phyloP scores from a whole-genome alignment of 768 basidiomycete species.

The Boletus pseudo-olivaceus region DNA sequence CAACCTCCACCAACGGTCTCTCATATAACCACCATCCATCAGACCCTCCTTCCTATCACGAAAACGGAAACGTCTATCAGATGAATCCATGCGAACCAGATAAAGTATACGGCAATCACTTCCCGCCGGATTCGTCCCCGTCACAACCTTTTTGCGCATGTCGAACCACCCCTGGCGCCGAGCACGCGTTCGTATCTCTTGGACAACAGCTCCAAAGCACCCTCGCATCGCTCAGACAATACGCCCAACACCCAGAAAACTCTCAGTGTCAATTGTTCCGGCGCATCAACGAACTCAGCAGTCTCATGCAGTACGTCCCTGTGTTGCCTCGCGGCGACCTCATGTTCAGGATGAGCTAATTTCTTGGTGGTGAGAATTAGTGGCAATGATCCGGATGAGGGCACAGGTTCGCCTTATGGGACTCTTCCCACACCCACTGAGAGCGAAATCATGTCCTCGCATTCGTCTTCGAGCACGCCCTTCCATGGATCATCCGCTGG shows the following conservation, averaged over 20 bases:
- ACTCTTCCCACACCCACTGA: conserved; percentile 57
- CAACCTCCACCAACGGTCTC: conserved; percentile 33
- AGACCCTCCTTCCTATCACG: conserved; percentile 32
- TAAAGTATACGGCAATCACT: conserved; percentile 34
- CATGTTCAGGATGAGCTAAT: conserved; percentile 34
- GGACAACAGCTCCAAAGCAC: conserved; percentile 62
- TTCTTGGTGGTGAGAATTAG: conserved; percentile 36
- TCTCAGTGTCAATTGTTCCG: conserved; percentile 54
- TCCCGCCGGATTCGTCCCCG: conserved; percentile 28
- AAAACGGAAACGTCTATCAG: conserved; percentile 36
- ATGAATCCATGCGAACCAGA: conserved; percentile 34
- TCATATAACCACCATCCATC: conserved; percentile 33
- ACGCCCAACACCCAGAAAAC: conserved; percentile 52
- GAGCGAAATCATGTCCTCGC: conserved; percentile 52
- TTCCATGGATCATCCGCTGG: conserved; percentile 44
- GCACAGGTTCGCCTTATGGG: conserved; percentile 49
- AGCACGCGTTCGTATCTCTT: conserved; percentile 56
- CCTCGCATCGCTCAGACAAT: conserved; percentile 55
- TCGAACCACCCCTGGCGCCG: conserved; percentile 57
- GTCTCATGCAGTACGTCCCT: conserved; percentile 61
- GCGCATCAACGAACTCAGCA: conserved; percentile 58
- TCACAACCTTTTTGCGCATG: conserved; percentile 53
- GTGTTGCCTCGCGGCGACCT: conserved; percentile 32
- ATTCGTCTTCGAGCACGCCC: conserved; percentile 41
- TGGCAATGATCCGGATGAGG: conserved; percentile 50